These are phyloP conservation scores for Neofusicoccum sp. DNA, from an alignment of 2,329 filamentous ascomycete species.

Conservation along the genomic window DNA sequence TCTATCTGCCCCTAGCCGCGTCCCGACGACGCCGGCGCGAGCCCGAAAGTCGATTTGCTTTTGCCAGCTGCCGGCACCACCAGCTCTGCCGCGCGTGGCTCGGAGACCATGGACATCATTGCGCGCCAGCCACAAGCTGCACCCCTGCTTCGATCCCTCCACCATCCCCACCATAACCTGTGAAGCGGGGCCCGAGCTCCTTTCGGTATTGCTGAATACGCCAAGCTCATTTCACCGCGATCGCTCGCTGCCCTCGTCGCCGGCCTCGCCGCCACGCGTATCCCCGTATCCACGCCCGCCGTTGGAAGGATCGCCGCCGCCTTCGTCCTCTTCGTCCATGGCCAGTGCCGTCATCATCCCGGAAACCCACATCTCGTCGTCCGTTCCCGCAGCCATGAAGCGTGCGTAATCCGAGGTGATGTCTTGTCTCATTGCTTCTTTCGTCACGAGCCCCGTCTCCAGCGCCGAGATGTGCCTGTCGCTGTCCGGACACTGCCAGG, in stretches of 20 bases:
- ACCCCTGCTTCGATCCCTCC: conserved; percentile 10
- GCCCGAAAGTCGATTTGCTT: not conserved
- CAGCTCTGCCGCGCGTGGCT: not conserved
- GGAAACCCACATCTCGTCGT: conserved; percentile 28
- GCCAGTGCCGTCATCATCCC: conserved; percentile 5
- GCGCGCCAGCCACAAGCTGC: not conserved
- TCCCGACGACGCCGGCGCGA: not conserved
- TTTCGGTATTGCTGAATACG: not conserved
- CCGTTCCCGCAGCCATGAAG: conserved; percentile 18
- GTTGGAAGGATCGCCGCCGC: conserved; percentile 16
- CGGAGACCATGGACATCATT: not conserved
- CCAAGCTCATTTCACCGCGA: conserved; percentile 7
- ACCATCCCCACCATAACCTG: not conserved
- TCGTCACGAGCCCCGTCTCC: conserved; percentile 29
- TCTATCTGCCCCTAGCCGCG: not conserved
- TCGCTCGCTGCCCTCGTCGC: not conserved
- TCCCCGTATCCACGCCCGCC: conserved; percentile 14
- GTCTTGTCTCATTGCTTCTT: conserved; percentile 20
- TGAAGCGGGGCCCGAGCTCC: not conserved
- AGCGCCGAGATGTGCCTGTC: conserved; percentile 26
- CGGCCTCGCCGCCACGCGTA: not conserved
- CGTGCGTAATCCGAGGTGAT: conserved; percentile 1
- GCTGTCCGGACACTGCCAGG: not conserved
- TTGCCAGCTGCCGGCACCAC: not conserved
- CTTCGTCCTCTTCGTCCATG: conserved; percentile 17